Base-by-base conservation (phyloP, 345 rosid genomes). In the Anacardium occidentale region DNA sequence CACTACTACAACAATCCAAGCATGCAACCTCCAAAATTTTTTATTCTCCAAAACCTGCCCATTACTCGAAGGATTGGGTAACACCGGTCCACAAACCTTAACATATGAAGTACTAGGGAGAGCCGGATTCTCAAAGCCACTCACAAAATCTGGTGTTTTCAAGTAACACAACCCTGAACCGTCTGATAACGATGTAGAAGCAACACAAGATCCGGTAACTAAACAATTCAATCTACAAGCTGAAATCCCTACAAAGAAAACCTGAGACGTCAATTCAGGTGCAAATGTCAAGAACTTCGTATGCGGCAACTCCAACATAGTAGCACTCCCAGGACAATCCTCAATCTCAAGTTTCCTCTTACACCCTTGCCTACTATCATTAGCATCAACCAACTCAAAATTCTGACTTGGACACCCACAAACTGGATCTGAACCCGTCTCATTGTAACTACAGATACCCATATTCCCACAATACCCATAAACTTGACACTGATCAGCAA, bases 331-430 rank as follows among this genome's bases (percentile, higher is more conserved):
- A 3, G 70, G 80, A 53, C 97, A 91, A 74, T 83, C 75, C 45
- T 56, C 76, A 22, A 89, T 78, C 83, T 84, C 88, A 62, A 74
- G 66, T 73, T 79, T 88, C 72, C 89, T 83, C 84, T 61, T 83
- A 80, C 96, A 90, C 45, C 97, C 92, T 76, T 77, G 79, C 56
- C 84, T 83, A 24, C 76, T 51, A 76, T 83, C 88, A 45, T 74
- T 81, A 32, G 22, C 79, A 75, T 89, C 88, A 42, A 83, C 50
- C 10, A 79, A 79, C 75, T 81, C 88, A 74, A 91, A 91, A 76
- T 91, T 91, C 77, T 73, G 59, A 5, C 90, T 85, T 0, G 97
- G 97, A 63, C 93, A 91, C 10, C 78, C 83, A 25, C 97, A 89
- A 71, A 72, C 42, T 0, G 97, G 87, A 32, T 65, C 66, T 0